phyloP scores from a whole-genome alignment of 345 rosid species.

The Jatropha curcas region DNA sequence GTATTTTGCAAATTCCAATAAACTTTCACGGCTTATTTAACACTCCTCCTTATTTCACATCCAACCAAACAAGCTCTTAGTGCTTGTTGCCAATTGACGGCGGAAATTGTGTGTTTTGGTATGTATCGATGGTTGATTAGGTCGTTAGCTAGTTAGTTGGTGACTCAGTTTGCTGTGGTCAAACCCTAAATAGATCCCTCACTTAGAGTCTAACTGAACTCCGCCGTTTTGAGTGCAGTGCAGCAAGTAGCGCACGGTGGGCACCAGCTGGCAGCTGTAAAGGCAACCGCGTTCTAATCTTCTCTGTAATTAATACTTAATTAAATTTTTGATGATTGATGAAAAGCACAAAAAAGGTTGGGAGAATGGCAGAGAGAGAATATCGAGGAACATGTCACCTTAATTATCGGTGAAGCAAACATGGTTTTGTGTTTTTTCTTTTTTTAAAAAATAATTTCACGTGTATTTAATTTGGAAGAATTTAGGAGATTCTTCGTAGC shows the following conservation, averaged over 20 bases:
- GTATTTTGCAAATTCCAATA: too few relatives aligned
- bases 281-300: too few relatives aligned
- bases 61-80: too few relatives aligned
- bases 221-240: conserved; percentile 24
- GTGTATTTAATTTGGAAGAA: conserved; percentile 7
- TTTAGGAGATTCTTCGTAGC: conserved; percentile 16
- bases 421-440: conserved; percentile 11
- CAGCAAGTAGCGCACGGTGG: conserved; percentile 28
- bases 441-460: too few relatives aligned
- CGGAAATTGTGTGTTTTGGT: background rate
- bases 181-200: background rate
- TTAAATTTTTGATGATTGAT: too few relatives aligned
- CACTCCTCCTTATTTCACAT: too few relatives aligned
- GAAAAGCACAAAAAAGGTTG: background rate
- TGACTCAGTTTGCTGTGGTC: background rate
- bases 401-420: conserved; percentile 41
- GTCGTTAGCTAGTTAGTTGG: too few relatives aligned
- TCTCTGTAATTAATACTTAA: too few relatives aligned
- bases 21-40: too few relatives aligned
- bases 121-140: too few relatives aligned
- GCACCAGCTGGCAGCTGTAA: conserved; percentile 39
- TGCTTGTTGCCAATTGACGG: too few relatives aligned
- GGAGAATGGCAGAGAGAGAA: conserved; percentile 22
- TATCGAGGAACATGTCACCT: conserved; percentile 48
- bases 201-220: background rate